Base-by-base conservation (phyloP, 352 stramenopile species). In the Phytophthora podocarpi region DNA sequence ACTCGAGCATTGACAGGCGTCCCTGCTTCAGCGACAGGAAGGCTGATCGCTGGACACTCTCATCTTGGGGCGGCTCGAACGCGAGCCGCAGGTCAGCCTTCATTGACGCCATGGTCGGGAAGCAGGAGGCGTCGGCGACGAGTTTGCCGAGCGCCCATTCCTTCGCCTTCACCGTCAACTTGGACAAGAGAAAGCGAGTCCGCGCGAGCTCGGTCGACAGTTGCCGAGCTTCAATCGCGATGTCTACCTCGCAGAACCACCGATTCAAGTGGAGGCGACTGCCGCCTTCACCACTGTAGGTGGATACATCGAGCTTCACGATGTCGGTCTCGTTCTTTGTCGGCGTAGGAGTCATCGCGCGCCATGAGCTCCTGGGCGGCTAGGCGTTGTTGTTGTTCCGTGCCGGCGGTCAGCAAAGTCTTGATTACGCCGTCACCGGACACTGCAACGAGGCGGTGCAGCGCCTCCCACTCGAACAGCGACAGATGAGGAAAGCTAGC, bases 231-330 rank as follows among this genome's bases (percentile, higher is more conserved):
- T 72, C 18, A 15, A 69, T 12, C 2, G 59, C 48, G 13, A 67
- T 74, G 32, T 67, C 49, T 21, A 69, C 40, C 15, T 63, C 53
- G 18, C 48, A 65, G 15, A 74, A 54, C 59, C 41, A 74, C 4
- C 54, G 34, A 9, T 72, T 61, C 2, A 72, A 23, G 8, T 47
- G 23, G 24, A 64, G 50, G 58, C 18, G 51, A 8, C 3, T 21
- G 0, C 12, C 13, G 24, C 42, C 43, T 56, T 58, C 58, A 9
- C 60, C 47, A 11, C 49, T 64, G 55, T 74, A 74, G 13, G n/a
- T 53, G 18, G 60, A 67, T 24, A 74, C 53, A 46, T 71, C 54
- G 54, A 74, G 54, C 24, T 71, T 71, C 3, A 64, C 48, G 28
- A 64, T 55, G 54, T 67, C 39, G 20, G 36, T 64, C 43, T 62